phyloP scores from a whole-genome alignment of 768 basidiomycete genomes.

The Boletus tylopilopsis region DNA sequence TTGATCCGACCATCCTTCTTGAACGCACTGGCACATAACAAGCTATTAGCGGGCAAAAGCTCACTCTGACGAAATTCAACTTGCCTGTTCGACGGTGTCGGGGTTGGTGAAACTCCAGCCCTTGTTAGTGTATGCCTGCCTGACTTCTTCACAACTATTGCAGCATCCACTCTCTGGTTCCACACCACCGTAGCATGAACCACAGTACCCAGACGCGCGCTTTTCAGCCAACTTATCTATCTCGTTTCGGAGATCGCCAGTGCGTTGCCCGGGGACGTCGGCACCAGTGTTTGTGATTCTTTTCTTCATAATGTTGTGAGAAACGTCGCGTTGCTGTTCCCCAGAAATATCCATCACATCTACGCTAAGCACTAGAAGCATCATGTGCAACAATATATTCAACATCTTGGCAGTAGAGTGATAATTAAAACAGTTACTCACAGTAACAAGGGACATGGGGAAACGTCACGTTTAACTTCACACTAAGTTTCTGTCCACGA shows the following conservation, averaged over 20 bases:
- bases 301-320: slow-evolving; percentile 85
- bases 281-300: slow-evolving; percentile 62
- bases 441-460: slow-evolving; percentile 97
- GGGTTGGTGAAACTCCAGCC: slow-evolving; percentile 97
- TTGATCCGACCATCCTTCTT: slow-evolving; percentile 94
- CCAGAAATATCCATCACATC: slow-evolving; percentile 99
- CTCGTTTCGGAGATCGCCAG: slow-evolving; percentile 77
- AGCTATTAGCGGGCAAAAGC: not conserved
- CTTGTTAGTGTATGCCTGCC: slow-evolving; percentile 81
- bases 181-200: slow-evolving; percentile 91
- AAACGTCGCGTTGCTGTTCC: slow-evolving; percentile 86
- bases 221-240: slow-evolving; percentile 72
- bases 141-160: slow-evolving; percentile 93
- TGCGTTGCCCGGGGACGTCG: slow-evolving; percentile 52
- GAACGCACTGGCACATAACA: slow-evolving; percentile 61
- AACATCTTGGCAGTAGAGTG: not conserved
- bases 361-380: slow-evolving; percentile 74
- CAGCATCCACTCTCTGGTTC: slow-evolving; percentile 82
- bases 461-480: slow-evolving; percentile 90
- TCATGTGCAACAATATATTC: not conserved
- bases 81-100: slow-evolving; percentile 87
- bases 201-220: slow-evolving; percentile 71
- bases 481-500: slow-evolving; percentile 90
- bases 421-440: slow-evolving; percentile 41
- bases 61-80: slow-evolving; percentile 19